Base-by-base conservation (phyloP, 495 filamentous ascomycete genomes). In the Neurospora tetrasperma region DNA sequence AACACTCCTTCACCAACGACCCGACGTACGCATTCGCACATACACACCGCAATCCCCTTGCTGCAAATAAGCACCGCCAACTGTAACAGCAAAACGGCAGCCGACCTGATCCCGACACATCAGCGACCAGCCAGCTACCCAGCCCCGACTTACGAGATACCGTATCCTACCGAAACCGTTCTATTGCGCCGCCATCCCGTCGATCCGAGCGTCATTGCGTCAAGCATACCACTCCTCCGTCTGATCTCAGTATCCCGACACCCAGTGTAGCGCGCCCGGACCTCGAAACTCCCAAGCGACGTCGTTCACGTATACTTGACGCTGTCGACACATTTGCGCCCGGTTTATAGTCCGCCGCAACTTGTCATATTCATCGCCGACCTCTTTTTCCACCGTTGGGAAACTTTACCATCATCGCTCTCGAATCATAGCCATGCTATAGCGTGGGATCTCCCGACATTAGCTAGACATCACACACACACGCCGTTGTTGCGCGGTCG, bases 231-330 rank as follows among this genome's bases (percentile, higher is more conserved):
- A 72, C 69, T 38, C 7, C 44, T 62, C 38, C 35, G 16, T 42
- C 48, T 73, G 38, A 44, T 71, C 42, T 59, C 43, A 59, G 43
- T 70, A 48, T 69, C 48, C 27, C 27, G 35, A 71, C 71, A 39
- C 69, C 68, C 38, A 23, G 70, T 73, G 71, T 62, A 70, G 75
- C 76, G 78, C 77, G 78, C 78, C 75, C 73, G 73, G 78, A 75
- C 78, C 74, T 68, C 75, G 39, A 70, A 44, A 42, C 42, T 8
- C 5, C n/a, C 20, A 69, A 71, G 66, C 38, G 72, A 39, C 62
- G 20, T 42, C 46, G 59, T 35, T 41, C 69, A 73, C 74, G 20
- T 69, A 46, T 40, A 71, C 72, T 43, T 48, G 31, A 31, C 71
- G 46, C 35, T 39, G 54, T 3, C 54, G 54, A 35, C 54, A 31